Evolutionary conservation across 768 basidiomycete genomes (phyloP), one percentile per base, ranked within the genome.

Genomic region (Hygrocybe coccinea): DNA sequence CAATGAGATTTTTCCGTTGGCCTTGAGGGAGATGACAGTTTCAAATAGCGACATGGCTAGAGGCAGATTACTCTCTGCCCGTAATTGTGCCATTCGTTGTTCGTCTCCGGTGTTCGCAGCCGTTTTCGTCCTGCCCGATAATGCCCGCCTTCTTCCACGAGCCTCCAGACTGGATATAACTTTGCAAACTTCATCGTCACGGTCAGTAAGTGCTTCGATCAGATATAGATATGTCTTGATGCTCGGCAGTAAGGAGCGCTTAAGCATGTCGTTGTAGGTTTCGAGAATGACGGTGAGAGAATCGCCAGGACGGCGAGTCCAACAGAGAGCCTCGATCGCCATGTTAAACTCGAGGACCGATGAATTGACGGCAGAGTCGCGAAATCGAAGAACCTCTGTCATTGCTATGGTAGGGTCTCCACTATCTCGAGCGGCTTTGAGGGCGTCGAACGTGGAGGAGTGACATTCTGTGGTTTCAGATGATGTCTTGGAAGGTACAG

Each of bases 1-100:
- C 2, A 69, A 35, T 0, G 73, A 70, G 44, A 83, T 64, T 3
- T 65, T 59, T 6, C 60, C 43, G 41, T 65, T 63, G 19, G 70
- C 69, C 14, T 65, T 57, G 8, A 75, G 67, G 7, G 76, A 65
- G 25, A 77, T 71, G 15, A 84, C 76, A 0, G 82, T 76, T 22
- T 86, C 77, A 68, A 94, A 94, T 14, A 95, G 71, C 14, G 81
- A 77, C 71, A 92, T 73, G 0, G 91, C 91, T 0, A 83, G 79
- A 0, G 73, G 65, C 57, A 92, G 85, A 59, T 88, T 91, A 62
- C 82, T 80, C 65, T 95, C 92, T 25, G 74, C 61, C 19, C 72
- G 71, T 21, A 91, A 76, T 1, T 68, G 57, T 0, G 67, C 69
- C 38, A 80, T 74, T 8, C 76, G 76, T 21, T 64, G 64, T 38